Evolutionary conservation across 345 rosid genomes (phyloP).

Genomic region (Mangifera indica): DNA sequence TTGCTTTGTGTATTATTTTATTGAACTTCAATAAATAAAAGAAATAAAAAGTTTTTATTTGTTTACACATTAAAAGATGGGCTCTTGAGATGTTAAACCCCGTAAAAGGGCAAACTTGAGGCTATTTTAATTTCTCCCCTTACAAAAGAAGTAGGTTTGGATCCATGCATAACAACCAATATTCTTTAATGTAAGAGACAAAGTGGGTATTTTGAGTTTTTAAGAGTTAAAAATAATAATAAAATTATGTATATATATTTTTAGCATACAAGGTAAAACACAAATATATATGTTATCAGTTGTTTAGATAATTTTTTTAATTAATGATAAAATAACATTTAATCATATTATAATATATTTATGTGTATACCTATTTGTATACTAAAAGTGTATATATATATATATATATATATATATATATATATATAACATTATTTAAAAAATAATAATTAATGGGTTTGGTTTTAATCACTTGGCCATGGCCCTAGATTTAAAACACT

Average conservation of each 20-base stretch:
- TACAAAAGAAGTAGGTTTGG: background rate
- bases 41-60: too few species aligned
- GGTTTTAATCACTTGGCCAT: background rate
- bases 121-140: background rate
- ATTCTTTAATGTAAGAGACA: conserved; percentile 1
- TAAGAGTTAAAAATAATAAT: too few species aligned
- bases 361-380: too few species aligned
- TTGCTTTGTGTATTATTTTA: background rate
- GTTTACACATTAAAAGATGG: conserved; percentile 10
- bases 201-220: background rate
- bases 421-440: too few species aligned
- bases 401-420: too few species aligned
- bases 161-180: background rate
- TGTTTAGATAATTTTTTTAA: too few species aligned
- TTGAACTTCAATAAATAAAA: background rate
- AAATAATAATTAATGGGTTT: background rate
- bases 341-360: too few species aligned
- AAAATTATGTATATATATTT: too few species aligned
- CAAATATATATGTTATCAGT: too few species aligned
- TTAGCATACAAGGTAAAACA: too few species aligned
- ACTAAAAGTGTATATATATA: too few species aligned
- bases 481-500: conserved; percentile 2
- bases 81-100: background rate
- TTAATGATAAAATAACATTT: too few species aligned
- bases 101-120: background rate